Evolutionary conservation across 2,329 filamentous ascomycete genomes (phyloP), one percentile per base, ranked within the genome.

Genomic region (Penicillium occitanis): DNA sequence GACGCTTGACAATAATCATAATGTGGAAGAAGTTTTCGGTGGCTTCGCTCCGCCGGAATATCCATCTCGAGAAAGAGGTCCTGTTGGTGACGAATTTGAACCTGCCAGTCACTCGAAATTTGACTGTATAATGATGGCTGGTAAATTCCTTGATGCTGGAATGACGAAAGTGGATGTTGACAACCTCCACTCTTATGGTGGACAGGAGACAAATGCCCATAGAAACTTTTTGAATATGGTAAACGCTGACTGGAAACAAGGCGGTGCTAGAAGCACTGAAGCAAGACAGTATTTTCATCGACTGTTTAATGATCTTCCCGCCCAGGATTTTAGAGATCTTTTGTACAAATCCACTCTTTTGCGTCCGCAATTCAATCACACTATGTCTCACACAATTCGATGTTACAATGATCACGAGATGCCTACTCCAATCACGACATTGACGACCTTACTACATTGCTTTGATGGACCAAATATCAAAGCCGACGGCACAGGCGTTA

Each of bases 101-200:
- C 6, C 17, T 22, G 8, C 19, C 13, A 28, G 17, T 6, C 5
- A 53, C 6, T 25, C 46, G 63, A 67, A 69, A 10, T 66, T 77
- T 14, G 77, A 79, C 59, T 73, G 71, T 55, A 66, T 71, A 5
- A 76, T 79, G 55, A 73, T 78, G n/a, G 69, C 72, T 2, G 78
- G 75, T 0, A 76, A 69, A 61, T 65, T 80, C n/a, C 71, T 77
- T 6, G 72, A 78, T 50, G 75, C 73, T 5, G 78, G 78, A 11
- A 76, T 73, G 11, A 79, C 78, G 1, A 69, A 69, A 7, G 68
- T 72, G 5, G 78, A 80, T 58, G 72, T 64, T 28, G 59, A 37
- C 14, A 42, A 51, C 30, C 25, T 64, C 7, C 63, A 63, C 2
- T 72, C 69, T 75, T 8, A 70, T 61, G 13, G 37, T 63, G 1